These are phyloP conservation scores for Leucoagaricus sp. DNA, from an alignment of 1,284 basidiomycete genomes.

Conservation along the genomic window DNA sequence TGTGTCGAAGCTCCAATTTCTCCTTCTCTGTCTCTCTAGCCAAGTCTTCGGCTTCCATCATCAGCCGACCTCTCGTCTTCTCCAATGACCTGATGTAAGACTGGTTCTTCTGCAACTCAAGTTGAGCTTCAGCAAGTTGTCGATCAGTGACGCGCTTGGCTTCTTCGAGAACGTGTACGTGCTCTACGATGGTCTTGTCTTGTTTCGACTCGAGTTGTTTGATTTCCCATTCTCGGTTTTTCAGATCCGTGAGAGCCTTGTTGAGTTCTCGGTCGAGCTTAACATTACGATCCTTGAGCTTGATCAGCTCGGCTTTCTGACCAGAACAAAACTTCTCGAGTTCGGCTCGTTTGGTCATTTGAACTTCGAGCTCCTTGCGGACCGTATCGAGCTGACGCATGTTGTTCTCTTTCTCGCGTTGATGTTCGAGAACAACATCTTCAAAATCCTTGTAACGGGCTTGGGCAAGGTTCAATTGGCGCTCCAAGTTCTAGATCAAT, in stretches of 20 bases:
- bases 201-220: conserved; percentile 85
- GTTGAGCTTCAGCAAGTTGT: conserved; percentile 82
- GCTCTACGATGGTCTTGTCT: conserved; percentile 98
- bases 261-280: conserved; percentile 84
- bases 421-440: conserved; percentile 81
- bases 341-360: conserved; percentile 69
- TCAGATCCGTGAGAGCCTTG: conserved; percentile 78
- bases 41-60: conserved; percentile 86
- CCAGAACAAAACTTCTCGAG: conserved; percentile 68
- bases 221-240: conserved; percentile 84
- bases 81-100: conserved; percentile 84
- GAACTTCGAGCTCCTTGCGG: conserved; percentile 69
- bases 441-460: conserved; percentile 84
- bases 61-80: conserved; percentile 76
- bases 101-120: conserved; percentile 73
- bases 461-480: conserved; percentile 72
- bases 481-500: conserved; percentile 65
- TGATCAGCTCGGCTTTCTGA: conserved; percentile 69
- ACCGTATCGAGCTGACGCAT: conserved; percentile 71
- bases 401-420: conserved; percentile 78
- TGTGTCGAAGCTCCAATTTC: conserved; percentile 62
- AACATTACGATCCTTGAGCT: conserved; percentile 68
- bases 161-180: conserved; percentile 96
- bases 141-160: conserved; percentile 96
- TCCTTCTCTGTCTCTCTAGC: conserved; percentile 76